Conservation (phyloP, 2,329 filamentous ascomycete genomes). For the Monosporascus sp. region DNA sequence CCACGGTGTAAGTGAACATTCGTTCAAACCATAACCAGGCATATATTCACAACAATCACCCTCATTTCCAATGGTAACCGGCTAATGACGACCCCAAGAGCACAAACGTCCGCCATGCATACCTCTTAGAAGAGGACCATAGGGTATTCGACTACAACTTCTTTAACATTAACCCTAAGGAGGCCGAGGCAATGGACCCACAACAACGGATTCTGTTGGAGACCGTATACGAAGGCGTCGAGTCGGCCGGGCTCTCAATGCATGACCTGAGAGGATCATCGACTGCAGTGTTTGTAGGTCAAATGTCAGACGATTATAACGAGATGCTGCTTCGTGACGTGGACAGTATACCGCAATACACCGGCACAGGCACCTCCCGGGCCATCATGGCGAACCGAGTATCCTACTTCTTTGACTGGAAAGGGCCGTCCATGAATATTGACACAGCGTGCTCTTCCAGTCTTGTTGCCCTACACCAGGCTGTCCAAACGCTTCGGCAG, state of each 20-base stretch:
- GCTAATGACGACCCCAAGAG: too few relatives aligned
- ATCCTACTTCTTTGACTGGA: slow-evolving; percentile 49
- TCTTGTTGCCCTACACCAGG: slow-evolving; percentile 48
- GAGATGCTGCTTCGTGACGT: slow-evolving; percentile 44
- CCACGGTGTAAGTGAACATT: neutral
- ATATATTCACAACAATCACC: too few relatives aligned
- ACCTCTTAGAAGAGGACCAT: neutral
- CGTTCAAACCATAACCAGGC: too few relatives aligned
- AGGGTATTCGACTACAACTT: neutral
- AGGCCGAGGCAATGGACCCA: neutral
- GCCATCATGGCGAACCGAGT: slow-evolving; percentile 51
- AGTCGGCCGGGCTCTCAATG: slow-evolving; percentile 14
- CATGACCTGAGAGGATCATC: neutral
- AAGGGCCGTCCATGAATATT: slow-evolving; percentile 50
- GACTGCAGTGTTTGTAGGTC: neutral
- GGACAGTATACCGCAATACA: slow-evolving; percentile 44
- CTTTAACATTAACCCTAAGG: slow-evolving; percentile 2
- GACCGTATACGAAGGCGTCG: slow-evolving; percentile 43
- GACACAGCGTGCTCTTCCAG: slow-evolving; percentile 56
- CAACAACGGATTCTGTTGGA: slow-evolving; percentile 37
- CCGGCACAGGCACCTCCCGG: slow-evolving; percentile 47
- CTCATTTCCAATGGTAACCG: too few relatives aligned
- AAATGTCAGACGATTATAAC: slow-evolving; percentile 38
- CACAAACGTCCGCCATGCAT: neutral
- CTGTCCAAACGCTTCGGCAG: slow-evolving; percentile 41